These are phyloP conservation scores for Lachnellula suecica DNA, from an alignment of 2,329 filamentous ascomycete species.

Conservation along the genomic window DNA sequence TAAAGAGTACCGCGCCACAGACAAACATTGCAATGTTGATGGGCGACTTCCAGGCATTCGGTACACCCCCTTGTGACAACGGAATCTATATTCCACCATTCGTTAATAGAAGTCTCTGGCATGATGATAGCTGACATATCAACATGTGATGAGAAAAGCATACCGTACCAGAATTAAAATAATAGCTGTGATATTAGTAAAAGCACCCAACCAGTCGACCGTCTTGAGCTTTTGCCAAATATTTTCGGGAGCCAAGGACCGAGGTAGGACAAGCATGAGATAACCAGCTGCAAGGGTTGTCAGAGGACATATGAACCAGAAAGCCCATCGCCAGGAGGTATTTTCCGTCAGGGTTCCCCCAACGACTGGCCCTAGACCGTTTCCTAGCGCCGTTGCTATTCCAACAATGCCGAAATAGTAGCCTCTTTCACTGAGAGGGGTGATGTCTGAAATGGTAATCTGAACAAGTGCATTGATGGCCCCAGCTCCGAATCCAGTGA, in stretches of 20 bases:
- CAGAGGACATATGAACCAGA: conserved; percentile 23
- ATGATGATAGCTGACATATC: neutral
- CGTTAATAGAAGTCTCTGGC: neutral
- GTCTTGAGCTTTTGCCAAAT: conserved; percentile 18
- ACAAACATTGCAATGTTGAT: conserved; percentile 32
- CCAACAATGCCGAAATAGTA: conserved; percentile 37
- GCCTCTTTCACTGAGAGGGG: conserved; percentile 7
- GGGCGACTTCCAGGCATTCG: conserved; percentile 33
- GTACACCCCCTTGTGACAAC: conserved; percentile 43
- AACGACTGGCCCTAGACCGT: conserved; percentile 28
- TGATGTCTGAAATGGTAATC: conserved; percentile 10
- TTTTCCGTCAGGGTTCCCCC: conserved; percentile 32
- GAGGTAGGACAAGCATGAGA: conserved; percentile 18
- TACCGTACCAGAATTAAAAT: conserved; percentile 6
- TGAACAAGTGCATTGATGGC: conserved; percentile 10
- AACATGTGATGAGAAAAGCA: neutral
- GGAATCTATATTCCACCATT: conserved; percentile 19
- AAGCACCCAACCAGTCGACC: conserved; percentile 27
- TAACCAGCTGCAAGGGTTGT: conserved; percentile 13
- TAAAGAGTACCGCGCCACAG: conserved; percentile 23
- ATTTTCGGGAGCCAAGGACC: conserved; percentile 10
- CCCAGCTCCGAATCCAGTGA: conserved; percentile 11
- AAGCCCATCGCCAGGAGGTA: conserved; percentile 35
- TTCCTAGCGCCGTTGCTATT: conserved; percentile 24
- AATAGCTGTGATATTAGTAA: conserved; percentile 9